phyloP scores from a whole-genome alignment of 176 grass and related monocot genomes.

The Paspalum vaginatum region DNA sequence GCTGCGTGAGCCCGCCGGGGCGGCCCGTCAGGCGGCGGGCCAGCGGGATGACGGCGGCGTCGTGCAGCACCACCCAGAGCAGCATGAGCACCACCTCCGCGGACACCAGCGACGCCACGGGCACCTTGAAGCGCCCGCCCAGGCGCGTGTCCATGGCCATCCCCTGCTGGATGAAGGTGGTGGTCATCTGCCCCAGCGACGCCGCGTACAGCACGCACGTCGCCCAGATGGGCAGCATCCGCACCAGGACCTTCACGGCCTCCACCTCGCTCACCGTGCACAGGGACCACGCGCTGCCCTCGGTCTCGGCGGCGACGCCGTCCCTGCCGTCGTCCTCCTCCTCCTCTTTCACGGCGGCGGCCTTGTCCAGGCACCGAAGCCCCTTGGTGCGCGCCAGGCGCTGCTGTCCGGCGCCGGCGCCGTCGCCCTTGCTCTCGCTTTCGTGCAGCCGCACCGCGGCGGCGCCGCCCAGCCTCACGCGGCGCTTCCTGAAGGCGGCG shows the following conservation, averaged over 20 bases:
- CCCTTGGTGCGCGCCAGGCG: constrained; percentile 59
- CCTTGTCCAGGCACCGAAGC: constrained; percentile 63
- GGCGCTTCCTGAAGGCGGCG: constrained; percentile 51
- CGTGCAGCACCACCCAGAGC: constrained; percentile 61
- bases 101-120: constrained; percentile 57
- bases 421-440: not conserved
- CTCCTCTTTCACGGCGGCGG: constrained; percentile 26
- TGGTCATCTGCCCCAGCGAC: constrained; percentile 69
- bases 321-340: not conserved
- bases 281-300: constrained; percentile 8
- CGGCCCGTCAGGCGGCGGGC: constrained; percentile 34
- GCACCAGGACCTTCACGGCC: constrained; percentile 66
- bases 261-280: constrained; percentile 78
- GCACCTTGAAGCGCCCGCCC: constrained; percentile 49
- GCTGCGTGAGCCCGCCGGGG: constrained; percentile 46
- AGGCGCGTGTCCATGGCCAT: constrained; percentile 60
- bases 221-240: constrained; percentile 70
- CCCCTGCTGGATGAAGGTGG: constrained; percentile 88
- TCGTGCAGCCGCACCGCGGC: constrained; percentile 31
- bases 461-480: not conserved
- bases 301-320: too few species aligned
- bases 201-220: constrained; percentile 72
- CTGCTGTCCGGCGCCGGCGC: not conserved
- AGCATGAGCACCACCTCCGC: constrained; percentile 68
- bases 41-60: constrained; percentile 47